A percentile compares a stretch with the other conserved stretches of the same genome.
Conservation (phyloP, 371 early-diverging fungal genomes). For the Apophysomyces ossiformis region DNA sequence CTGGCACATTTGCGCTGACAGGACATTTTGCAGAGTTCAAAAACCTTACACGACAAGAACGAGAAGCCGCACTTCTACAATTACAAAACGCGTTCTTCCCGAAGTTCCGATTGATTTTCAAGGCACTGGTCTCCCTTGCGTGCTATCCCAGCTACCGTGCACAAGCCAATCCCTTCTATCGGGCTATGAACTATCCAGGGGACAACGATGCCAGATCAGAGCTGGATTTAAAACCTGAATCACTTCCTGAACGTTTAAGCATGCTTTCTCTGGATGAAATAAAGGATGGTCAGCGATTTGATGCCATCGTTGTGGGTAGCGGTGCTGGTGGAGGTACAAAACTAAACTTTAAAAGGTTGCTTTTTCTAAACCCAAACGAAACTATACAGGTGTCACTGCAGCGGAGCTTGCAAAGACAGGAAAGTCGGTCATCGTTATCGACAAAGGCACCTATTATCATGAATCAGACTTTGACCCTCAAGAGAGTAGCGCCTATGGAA, state of each 20-base stretch:
- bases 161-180: conserved; percentile 19
- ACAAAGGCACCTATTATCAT: conserved; percentile 69
- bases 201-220: conserved; percentile 15
- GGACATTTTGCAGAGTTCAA: conserved; percentile 56
- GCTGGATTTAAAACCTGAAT: conserved; percentile 22
- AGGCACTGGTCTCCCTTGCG: conserved; percentile 32
- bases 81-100: conserved; percentile 57
- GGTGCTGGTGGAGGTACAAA: conserved; percentile 75
- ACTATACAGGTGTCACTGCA: conserved; percentile 60
- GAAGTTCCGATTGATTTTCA: conserved; percentile 49
- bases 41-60: conserved; percentile 48
- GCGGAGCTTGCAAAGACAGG: conserved; percentile 73
- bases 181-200: conserved; percentile 51
- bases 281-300: conserved; percentile 45
- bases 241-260: conserved; percentile 25
- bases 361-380: background rate
- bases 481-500: conserved; percentile 51
- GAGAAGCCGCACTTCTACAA: conserved; percentile 46
- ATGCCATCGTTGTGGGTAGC: conserved; percentile 76
- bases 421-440: conserved; percentile 73
- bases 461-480: conserved; percentile 54
- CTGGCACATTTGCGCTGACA: conserved; percentile 63
- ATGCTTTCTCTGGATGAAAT: conserved; percentile 29
- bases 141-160: conserved; percentile 31
- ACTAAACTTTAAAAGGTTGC: background rate